phyloP scores from a whole-genome alignment of 495 filamentous ascomycete species.

The Penicillium antarcticum region DNA sequence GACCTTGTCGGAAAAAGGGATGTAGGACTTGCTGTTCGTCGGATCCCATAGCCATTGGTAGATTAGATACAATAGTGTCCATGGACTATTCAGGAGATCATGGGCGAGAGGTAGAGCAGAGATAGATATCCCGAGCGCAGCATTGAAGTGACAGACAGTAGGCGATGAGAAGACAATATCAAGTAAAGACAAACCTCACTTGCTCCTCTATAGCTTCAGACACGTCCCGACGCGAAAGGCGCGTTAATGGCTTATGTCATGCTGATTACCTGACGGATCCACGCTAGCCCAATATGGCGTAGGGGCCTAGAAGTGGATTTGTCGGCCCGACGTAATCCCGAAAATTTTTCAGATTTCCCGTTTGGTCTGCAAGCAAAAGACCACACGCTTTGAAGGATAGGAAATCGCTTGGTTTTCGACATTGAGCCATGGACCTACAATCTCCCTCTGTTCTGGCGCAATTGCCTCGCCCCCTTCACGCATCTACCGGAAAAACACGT shows the following conservation, averaged over 20 bases:
- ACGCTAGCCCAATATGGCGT: slow-evolving; percentile 12
- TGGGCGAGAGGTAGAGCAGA: neutral
- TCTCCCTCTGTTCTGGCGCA: slow-evolving; percentile 57
- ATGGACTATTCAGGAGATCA: slow-evolving; percentile 10
- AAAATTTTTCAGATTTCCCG: slow-evolving; percentile 45
- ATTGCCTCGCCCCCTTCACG: slow-evolving; percentile 63
- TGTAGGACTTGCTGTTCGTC: slow-evolving; percentile 38
- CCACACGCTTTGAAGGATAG: slow-evolving; percentile 21
- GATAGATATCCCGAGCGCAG: neutral
- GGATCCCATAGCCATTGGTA: slow-evolving; percentile 40
- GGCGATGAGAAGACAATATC: neutral
- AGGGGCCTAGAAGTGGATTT: slow-evolving; percentile 9
- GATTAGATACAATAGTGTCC: slow-evolving; percentile 21
- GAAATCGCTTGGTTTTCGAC: slow-evolving; percentile 9
- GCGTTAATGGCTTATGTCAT: slow-evolving; percentile 25
- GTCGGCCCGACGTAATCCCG: slow-evolving; percentile 33
- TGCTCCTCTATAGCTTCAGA: slow-evolving; percentile 9
- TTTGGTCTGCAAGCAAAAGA: slow-evolving; percentile 21
- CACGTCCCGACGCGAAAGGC: slow-evolving; percentile 27
- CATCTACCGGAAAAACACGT: slow-evolving; percentile 53
- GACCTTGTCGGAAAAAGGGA: slow-evolving; percentile 44
- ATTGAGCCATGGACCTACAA: slow-evolving; percentile 41
- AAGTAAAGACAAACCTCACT: neutral
- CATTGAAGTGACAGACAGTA: neutral
- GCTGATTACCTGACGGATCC: neutral